A percentile compares a stretch with the other conserved stretches of the same genome.
Conservation (phyloP, 2,329 filamentous ascomycete genomes). For the Sclerotinia subarctica region DNA sequence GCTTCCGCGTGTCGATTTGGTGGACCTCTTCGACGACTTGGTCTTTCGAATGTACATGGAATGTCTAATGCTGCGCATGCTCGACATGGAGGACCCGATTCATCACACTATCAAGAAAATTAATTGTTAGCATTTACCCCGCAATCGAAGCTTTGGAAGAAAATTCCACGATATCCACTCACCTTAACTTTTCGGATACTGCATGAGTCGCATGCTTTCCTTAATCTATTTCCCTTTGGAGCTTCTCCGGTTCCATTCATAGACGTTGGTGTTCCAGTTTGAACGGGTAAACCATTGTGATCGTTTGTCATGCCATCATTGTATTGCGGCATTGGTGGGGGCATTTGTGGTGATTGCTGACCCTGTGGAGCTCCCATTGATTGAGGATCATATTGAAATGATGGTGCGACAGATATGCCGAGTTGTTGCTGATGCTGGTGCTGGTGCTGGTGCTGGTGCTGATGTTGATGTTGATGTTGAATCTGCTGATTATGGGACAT, state of each 20-base stretch:
- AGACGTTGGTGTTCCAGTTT: slow-evolving; percentile 22
- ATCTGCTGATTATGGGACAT: slow-evolving; percentile 19
- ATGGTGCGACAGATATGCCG: slow-evolving; percentile 12
- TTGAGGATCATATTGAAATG: slow-evolving; percentile 22
- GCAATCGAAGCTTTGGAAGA: neutral
- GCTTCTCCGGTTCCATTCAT: slow-evolving; percentile 28
- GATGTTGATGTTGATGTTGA: neutral
- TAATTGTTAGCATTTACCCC: slow-evolving; percentile 21
- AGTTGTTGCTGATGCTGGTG: slow-evolving; percentile 22
- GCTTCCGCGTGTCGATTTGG: slow-evolving; percentile 65
- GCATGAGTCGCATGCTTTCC: slow-evolving; percentile 52
- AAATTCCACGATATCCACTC: slow-evolving; percentile 20
- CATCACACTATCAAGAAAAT: slow-evolving; percentile 52
- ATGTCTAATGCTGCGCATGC: slow-evolving; percentile 64
- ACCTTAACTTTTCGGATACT: slow-evolving; percentile 54
- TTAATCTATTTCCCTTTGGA: slow-evolving; percentile 41
- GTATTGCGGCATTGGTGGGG: slow-evolving; percentile 23
- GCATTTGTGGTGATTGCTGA: slow-evolving; percentile 24
- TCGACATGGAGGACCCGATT: slow-evolving; percentile 62
- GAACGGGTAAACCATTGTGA: slow-evolving; percentile 22
- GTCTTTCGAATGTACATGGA: slow-evolving; percentile 63
- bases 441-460: slow-evolving; percentile 17
- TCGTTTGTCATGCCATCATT: slow-evolving; percentile 27
- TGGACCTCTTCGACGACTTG: slow-evolving; percentile 60
- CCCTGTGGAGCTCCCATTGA: slow-evolving; percentile 22